Percentiles rank a stretch among this genome's conserved stretches.
Conservation (phyloP, 2,329 filamentous ascomycete genomes). For the Didymosphaeria variabile region DNA sequence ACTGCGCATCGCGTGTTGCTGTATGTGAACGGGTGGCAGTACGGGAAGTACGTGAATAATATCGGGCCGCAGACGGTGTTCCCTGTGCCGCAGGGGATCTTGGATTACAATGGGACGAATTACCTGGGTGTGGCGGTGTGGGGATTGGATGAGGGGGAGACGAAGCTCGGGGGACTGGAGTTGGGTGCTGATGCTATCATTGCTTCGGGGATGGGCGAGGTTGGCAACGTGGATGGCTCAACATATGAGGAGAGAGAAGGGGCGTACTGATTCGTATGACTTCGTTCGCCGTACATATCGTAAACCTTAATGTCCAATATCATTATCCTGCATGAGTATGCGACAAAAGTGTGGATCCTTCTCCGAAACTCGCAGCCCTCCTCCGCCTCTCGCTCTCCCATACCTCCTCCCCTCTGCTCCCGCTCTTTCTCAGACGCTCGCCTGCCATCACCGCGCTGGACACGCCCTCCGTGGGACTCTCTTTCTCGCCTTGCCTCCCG, state of each 20-base stretch:
- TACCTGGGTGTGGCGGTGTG: slow-evolving; percentile 74
- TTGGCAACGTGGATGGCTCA: slow-evolving; percentile 58
- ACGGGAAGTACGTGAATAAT: slow-evolving; percentile 73
- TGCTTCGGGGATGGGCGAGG: slow-evolving; percentile 58
- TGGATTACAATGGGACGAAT: slow-evolving; percentile 76
- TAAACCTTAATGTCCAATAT: neutral
- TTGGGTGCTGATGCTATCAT: slow-evolving; percentile 61
- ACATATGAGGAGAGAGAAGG: slow-evolving; percentile 58
- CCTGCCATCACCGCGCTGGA: slow-evolving; percentile 19
- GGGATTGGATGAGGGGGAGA: slow-evolving; percentile 68
- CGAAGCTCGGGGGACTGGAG: slow-evolving; percentile 64
- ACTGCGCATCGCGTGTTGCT: slow-evolving; percentile 67
- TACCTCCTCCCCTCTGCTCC: slow-evolving; percentile 33
- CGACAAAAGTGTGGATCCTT: slow-evolving; percentile 7
- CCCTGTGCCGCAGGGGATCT: slow-evolving; percentile 76
- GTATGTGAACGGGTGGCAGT: slow-evolving; percentile 81
- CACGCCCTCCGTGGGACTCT: slow-evolving; percentile 18
- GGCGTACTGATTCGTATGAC: slow-evolving; percentile 57
- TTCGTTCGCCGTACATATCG: neutral
- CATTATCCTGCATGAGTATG: neutral
- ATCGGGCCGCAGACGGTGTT: slow-evolving; percentile 78
- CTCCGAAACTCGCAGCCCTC: slow-evolving; percentile 43
- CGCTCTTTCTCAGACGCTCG: slow-evolving; percentile 26
- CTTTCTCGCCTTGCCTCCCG: slow-evolving; percentile 37
- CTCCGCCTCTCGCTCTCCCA: slow-evolving; percentile 25